Evolutionary conservation across 2,329 filamentous ascomycete species (phyloP), one percentile per base, ranked within the genome.

Genomic region (Aureobasidium sp.): DNA sequence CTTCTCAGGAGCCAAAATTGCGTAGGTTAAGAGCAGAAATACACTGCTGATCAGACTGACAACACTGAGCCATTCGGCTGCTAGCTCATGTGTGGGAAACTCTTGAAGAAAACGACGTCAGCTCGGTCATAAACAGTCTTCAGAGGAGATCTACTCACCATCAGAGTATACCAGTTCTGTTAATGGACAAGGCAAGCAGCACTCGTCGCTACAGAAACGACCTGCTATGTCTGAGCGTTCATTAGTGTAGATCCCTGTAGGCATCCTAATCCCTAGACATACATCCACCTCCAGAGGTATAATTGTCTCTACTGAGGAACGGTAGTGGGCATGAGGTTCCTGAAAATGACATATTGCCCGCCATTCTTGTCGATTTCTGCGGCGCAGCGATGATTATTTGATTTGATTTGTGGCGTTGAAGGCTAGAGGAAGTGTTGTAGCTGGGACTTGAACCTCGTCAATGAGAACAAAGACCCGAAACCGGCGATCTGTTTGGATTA

Each of bases 181-280:
- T 69, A 90, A 80, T 14, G 91, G 91, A 72, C 91, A 97, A 63
- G 91, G 91, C 57, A 96, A 76, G 72, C 91, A 96, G 73, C 91
- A 96, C 48, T 77, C 79, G 16, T 83, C 66, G 25, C 79, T 75
- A 72, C 79, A 87, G 68, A 83, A 79, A 64, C 85, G 79, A 61
- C 79, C 79, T 16, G 68, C 62, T 49, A 76, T 66, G 67, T 78
- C 79, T 82, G 59, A 16, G 6, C 21, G n/a, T n/a, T 5, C 14
- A 29, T 57, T 39, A 57, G 37, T 27, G 29, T 30, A n/a, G 10
- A 14, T 45, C 10, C 14, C 2, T 16, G 16, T 5, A 13, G 13
- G 27, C n/a, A 11, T 2, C 5, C 13, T 37, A 39, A 14, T 6
- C 1, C 16, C 16, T 6, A 13, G 9, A 47, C 37, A 27, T 42